Evolutionary conservation across 352 stramenopile genomes (phyloP), one percentile per base, ranked within the genome.

Genomic region (Phytophthora idaei): DNA sequence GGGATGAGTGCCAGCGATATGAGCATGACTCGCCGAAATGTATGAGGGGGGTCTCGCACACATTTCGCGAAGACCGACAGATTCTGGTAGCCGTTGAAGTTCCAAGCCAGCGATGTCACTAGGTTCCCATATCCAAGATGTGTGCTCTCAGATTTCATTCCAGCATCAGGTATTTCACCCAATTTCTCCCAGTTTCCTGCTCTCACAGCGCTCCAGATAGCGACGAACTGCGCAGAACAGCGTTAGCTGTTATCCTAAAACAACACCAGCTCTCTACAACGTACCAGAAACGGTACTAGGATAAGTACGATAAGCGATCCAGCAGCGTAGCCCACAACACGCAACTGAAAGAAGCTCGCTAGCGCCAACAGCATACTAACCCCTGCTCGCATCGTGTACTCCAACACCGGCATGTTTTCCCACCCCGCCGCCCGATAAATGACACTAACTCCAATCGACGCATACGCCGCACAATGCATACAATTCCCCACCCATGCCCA

Each of bases 401-500:
- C 68, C 46, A 82, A 59, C 51, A 76, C 66, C 4, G 75, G 75
- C 39, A 75, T 73, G 1, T 70, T 52, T 12, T 71, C 46, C 10
- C 59, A 28, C 2, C 47, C 47, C 12, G 9, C n/a, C 1, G 31
- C 36, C n/a, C 61, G 72, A 46, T 69, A 68, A 36, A 85, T 53
- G 3, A 75, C 57, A 1, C 53, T 36, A 49, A 90, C 60, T 2
- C 75, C 69, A 51, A 89, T 77, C 28, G 77, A 81, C 27, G 82
- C 81, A 51, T 94, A 90, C 32, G 93, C 72, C 32, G 85, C 81
- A 47, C 80, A 90, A 64, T 91, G 77, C 71, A 95, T 74, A 53
- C 83, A 90, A 54, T 90, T 92, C 25, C 83, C 80, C 37, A 94
- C 71, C 87, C 87, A 95, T 8, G 75, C 86, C 86, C 88, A 95